Percentiles rank a stretch among this genome's conserved stretches.
These are phyloP conservation scores for Exophiala xenobiotica DNA, from an alignment of 2,329 filamentous ascomycete species.

Conservation along the genomic window DNA sequence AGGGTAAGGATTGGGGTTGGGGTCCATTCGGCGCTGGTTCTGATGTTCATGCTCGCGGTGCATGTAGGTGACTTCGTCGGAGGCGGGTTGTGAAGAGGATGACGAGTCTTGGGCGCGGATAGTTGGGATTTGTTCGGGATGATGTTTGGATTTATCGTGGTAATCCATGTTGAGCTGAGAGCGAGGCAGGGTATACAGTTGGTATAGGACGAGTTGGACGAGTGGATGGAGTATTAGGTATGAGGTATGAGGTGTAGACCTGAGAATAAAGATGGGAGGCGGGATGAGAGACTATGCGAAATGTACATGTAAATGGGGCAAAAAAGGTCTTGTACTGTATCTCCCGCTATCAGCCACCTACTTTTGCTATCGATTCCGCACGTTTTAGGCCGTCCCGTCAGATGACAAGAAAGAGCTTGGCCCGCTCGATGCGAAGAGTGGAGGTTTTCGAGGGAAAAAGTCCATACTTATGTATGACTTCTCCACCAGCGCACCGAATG, in stretches of 20 bases:
- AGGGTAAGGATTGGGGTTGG: constrained; percentile 12
- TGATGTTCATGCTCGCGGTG: constrained; percentile 18
- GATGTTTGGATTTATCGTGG: constrained; percentile 13
- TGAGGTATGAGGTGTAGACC: no score
- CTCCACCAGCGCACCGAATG: constrained; percentile 4
- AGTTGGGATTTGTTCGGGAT: constrained; percentile 3
- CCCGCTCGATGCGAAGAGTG: no score
- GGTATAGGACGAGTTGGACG: no score
- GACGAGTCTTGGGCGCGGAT: constrained; percentile 15
- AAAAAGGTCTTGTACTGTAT: background rate
- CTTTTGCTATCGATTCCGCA: background rate
- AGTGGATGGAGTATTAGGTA: no score
- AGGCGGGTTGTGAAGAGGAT: constrained; percentile 17
- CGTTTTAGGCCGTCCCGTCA: background rate
- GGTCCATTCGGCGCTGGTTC: constrained; percentile 9
- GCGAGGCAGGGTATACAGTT: no score
- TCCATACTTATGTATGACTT: no score
- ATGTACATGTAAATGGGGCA: background rate
- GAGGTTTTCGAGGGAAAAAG: background rate
- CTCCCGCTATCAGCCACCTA: no score
- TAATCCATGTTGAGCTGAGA: constrained; percentile 15
- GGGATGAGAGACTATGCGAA: background rate
- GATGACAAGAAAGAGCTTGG: background rate
- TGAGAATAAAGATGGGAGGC: no score
- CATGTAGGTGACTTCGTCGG: constrained; percentile 24